Evolutionary conservation across 805 yeast species (phyloP).

Genomic region (Monosporozyma aerobia): DNA sequence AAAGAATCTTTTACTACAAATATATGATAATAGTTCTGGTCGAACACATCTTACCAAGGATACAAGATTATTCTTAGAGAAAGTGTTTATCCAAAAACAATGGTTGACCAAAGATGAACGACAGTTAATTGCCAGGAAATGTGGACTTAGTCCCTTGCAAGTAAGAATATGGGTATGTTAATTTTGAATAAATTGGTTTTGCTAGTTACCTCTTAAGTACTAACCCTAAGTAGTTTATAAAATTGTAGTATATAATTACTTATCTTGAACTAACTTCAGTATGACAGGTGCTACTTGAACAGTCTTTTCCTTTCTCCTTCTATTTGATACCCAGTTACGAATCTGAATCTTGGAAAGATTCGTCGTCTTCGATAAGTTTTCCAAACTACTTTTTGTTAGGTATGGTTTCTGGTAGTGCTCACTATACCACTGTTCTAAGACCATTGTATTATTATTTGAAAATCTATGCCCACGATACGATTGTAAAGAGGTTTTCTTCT

Average conservation of each 20-base stretch:
- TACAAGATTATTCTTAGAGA: slow-evolving; percentile 12
- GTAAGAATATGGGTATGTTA: slow-evolving; percentile 21
- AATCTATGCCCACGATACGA: slow-evolving; percentile 17
- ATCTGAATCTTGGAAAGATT: slow-evolving; percentile 15
- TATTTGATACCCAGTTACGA: slow-evolving; percentile 24
- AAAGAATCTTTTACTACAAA: slow-evolving; percentile 5
- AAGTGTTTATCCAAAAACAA: slow-evolving; percentile 14
- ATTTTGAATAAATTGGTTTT: slow-evolving; percentile 1
- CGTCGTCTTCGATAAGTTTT: slow-evolving; percentile 8
- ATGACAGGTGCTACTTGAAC: slow-evolving; percentile 10
- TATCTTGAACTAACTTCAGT: slow-evolving; percentile 5
- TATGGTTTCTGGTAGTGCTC: slow-evolving; percentile 14
- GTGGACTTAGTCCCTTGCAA: slow-evolving; percentile 17
- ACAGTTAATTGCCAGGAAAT: slow-evolving; percentile 14
- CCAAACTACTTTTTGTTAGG: slow-evolving; percentile 8
- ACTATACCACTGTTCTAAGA: slow-evolving; percentile 14
- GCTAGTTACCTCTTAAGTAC: slow-evolving; percentile 3
- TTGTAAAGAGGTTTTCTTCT: slow-evolving; percentile 2
- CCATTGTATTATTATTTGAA: slow-evolving; percentile 8
- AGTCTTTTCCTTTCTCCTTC: slow-evolving; percentile 18
- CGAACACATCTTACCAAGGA: slow-evolving; percentile 6
- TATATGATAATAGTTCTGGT: slow-evolving; percentile 4
- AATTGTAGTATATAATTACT: not conserved
- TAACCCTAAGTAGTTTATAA: slow-evolving; percentile 7
- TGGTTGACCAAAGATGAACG: slow-evolving; percentile 18